A percentile compares a stretch with the other conserved stretches of the same genome.
Evolutionary conservation across 768 basidiomycete genomes (phyloP).

Genomic region (Boletus rufocinnamomeus): DNA sequence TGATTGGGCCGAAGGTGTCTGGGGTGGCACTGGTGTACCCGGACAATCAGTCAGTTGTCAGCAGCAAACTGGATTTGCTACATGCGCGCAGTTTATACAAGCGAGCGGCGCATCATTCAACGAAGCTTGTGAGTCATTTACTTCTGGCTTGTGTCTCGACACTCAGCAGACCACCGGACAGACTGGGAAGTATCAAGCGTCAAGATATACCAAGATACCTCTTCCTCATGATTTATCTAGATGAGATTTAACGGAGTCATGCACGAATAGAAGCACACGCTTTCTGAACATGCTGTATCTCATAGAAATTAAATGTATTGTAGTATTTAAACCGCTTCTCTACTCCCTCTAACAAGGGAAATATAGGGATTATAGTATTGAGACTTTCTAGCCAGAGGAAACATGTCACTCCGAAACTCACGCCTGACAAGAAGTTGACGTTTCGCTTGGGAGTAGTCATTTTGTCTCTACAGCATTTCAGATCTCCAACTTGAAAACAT

Average conservation of each 20-base stretch:
- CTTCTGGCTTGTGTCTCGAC: conserved; percentile 1
- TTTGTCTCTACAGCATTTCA: background rate
- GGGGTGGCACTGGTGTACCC: conserved; percentile 70
- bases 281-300: conserved; percentile 18
- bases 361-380: background rate
- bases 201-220: conserved; percentile 62
- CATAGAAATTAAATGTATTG: conserved; percentile 25
- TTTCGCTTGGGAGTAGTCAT: background rate
- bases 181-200: conserved; percentile 84
- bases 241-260: conserved; percentile 9
- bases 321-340: conserved; percentile 22
- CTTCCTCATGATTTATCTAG: conserved; percentile 18
- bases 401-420: background rate
- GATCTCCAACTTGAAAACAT: background rate
- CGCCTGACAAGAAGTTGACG: background rate
- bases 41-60: conserved; percentile 90
- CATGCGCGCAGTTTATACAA: conserved; percentile 77
- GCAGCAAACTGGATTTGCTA: conserved; percentile 75
- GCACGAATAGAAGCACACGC: conserved; percentile 15
- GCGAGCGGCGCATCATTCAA: conserved; percentile 68
- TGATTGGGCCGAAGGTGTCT: conserved; percentile 87
- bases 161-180: conserved; percentile 30
- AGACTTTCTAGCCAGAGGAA: background rate
- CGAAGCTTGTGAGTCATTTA: conserved; percentile 70
- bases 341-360: background rate